Conservation (phyloP, 768 basidiomycete species). For the Suillus subluteus region DNA sequence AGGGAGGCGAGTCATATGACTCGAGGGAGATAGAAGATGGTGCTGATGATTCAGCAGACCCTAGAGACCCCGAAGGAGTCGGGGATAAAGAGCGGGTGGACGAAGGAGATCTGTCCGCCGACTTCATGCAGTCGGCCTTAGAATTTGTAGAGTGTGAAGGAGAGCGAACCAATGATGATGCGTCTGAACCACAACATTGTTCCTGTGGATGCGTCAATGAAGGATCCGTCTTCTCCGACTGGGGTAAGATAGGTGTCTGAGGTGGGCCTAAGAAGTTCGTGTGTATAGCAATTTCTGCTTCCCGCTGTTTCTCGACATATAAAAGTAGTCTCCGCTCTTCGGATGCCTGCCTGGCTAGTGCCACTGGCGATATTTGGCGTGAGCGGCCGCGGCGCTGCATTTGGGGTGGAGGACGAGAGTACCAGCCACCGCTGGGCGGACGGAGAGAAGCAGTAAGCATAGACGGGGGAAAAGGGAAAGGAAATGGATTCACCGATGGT, state of each 20-base stretch:
- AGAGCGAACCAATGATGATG: not conserved
- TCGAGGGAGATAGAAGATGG: conserved; percentile 33
- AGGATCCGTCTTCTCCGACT: conserved; percentile 12
- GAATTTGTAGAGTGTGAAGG: conserved; percentile 8
- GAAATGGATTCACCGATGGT: conserved; percentile 16
- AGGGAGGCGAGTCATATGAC: conserved; percentile 51
- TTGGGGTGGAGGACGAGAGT: conserved; percentile 25
- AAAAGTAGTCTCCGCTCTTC: conserved; percentile 38
- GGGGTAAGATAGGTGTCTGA: conserved; percentile 6
- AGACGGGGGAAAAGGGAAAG: conserved; percentile 12
- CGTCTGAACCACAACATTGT: not conserved
- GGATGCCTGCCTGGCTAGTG: conserved; percentile 46
- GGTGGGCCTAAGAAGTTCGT: conserved; percentile 11
- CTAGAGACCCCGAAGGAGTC: conserved; percentile 24
- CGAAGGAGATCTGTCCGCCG: conserved; percentile 3
- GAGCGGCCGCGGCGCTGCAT: conserved; percentile 45
- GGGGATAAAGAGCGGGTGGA: conserved; percentile 25
- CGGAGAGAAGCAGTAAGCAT: conserved; percentile 32
- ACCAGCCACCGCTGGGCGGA: conserved; percentile 26
- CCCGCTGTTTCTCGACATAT: conserved; percentile 20
- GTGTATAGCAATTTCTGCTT: conserved; percentile 5
- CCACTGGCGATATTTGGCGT: conserved; percentile 43
- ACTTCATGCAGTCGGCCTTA: conserved; percentile 3
- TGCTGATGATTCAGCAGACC: conserved; percentile 19
- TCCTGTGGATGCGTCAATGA: not conserved